Evolutionary conservation across 345 rosid genomes (phyloP).

Genomic region (Syzygium grande): DNA sequence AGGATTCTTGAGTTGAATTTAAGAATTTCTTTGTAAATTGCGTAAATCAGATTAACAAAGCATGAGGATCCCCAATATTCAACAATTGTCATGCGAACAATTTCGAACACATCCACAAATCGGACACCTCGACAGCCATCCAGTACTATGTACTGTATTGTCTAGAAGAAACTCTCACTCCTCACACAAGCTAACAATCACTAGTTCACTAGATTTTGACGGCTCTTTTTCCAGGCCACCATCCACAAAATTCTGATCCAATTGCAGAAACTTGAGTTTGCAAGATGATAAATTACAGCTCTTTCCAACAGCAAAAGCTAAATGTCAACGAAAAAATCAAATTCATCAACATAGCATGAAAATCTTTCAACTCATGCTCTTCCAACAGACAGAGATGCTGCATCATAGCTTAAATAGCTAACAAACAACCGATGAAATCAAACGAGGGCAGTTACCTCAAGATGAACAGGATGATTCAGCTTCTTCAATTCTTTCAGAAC

Average conservation of each 20-base stretch:
- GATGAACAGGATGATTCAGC: constrained; percentile 49
- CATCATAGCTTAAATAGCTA: no score
- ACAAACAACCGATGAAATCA: no score
- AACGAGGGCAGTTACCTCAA: constrained; percentile 23
- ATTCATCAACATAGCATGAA: no score
- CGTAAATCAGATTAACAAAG: not conserved
- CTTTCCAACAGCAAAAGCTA: no score
- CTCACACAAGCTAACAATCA: not conserved
- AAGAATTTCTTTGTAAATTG: not conserved
- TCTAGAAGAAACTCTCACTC: not conserved
- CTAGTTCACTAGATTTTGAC: not conserved
- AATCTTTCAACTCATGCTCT: no score
- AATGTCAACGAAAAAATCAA: no score
- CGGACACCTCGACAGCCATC: not conserved
- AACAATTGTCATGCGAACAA: not conserved
- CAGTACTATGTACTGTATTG: not conserved
- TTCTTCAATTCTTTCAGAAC: constrained; percentile 56
- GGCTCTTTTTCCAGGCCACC: not conserved
- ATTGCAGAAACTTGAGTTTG: not conserved
- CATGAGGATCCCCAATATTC: not conserved
- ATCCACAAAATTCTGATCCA: not conserved
- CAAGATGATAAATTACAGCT: not conserved
- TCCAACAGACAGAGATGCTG: no score
- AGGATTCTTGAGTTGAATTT: not conserved
- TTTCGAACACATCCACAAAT: not conserved